These are phyloP conservation scores for Epichloe baconii DNA, from an alignment of 2,329 filamentous ascomycete genomes.

Conservation along the genomic window DNA sequence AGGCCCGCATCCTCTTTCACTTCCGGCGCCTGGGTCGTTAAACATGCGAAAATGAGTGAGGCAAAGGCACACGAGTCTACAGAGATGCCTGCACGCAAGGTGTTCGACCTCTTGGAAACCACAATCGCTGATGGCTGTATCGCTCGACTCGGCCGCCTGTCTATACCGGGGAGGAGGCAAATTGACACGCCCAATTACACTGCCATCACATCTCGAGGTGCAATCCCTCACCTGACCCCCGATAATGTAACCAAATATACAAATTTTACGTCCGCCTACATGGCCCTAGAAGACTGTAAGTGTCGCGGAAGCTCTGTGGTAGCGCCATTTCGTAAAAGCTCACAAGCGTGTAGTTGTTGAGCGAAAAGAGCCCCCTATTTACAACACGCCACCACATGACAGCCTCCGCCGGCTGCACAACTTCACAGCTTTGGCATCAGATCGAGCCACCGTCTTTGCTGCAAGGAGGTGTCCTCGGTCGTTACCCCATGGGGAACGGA, in stretches of 20 bases:
- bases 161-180: slow-evolving; percentile 45
- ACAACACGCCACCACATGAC: slow-evolving; percentile 22
- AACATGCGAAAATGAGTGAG: slow-evolving; percentile 15
- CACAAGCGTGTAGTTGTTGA: slow-evolving; percentile 36
- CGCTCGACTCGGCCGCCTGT: slow-evolving; percentile 56
- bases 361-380: slow-evolving; percentile 38
- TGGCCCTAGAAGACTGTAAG: slow-evolving; percentile 89
- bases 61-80: slow-evolving; percentile 9
- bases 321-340: background rate
- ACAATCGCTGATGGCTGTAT: slow-evolving; percentile 25
- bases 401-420: slow-evolving; percentile 48
- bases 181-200: slow-evolving; percentile 77
- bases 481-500: slow-evolving; percentile 55
- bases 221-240: slow-evolving; percentile 76
- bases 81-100: slow-evolving; percentile 14
- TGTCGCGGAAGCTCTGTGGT: background rate
- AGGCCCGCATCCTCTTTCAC: too few relatives aligned
- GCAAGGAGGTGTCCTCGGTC: slow-evolving; percentile 65
- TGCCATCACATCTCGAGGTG: slow-evolving; percentile 68
- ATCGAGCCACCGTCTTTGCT: slow-evolving; percentile 57
- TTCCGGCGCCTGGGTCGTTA: background rate
- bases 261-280: slow-evolving; percentile 55
- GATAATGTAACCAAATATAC: slow-evolving; percentile 62
- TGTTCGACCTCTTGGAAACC: slow-evolving; percentile 36
- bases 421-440: slow-evolving; percentile 61